A percentile compares a stretch with the other conserved stretches of the same genome.
Conservation (phyloP, 1,139 yeast species). For the Hyphopichia fennica region DNA sequence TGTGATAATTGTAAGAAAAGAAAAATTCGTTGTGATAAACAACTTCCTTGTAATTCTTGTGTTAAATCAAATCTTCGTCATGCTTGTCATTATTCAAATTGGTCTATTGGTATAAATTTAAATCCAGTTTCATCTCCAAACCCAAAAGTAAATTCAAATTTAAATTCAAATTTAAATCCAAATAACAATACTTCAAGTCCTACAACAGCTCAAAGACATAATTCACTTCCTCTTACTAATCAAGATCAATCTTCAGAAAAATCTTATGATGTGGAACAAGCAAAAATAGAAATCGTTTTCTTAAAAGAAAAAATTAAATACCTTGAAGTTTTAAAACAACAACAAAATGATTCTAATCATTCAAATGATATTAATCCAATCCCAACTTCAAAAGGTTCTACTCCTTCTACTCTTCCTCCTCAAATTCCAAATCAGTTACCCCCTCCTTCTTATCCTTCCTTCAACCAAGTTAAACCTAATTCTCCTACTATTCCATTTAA, state of each 20-base stretch:
- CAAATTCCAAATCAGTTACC: not conserved
- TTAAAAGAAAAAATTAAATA: slow-evolving; percentile 4
- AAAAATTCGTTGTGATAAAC: slow-evolving; percentile 23
- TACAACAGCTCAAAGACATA: slow-evolving; percentile 2
- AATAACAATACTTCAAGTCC: not conserved
- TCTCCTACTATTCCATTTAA: not conserved
- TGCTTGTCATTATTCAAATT: slow-evolving; percentile 10
- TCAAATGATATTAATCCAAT: not conserved
- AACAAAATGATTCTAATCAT: not conserved
- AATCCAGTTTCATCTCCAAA: not conserved
- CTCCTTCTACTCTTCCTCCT: not conserved
- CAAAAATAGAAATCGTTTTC: slow-evolving; percentile 3
- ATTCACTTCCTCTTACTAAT: too few species aligned
- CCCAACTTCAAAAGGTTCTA: not conserved
- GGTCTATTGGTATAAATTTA: slow-evolving; percentile 5
- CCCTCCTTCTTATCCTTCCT: too few species aligned
- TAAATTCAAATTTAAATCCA: not conserved
- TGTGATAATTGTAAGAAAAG: slow-evolving; percentile 21
- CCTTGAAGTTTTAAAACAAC: not conserved
- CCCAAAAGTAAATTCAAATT: not conserved
- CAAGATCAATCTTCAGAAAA: not conserved
- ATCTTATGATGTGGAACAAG: not conserved
- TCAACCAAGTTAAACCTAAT: not conserved
- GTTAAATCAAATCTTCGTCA: slow-evolving; percentile 12
- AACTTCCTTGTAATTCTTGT: slow-evolving; percentile 21